Conservation (phyloP, 345 rosid genomes). For the Populus alba region DNA sequence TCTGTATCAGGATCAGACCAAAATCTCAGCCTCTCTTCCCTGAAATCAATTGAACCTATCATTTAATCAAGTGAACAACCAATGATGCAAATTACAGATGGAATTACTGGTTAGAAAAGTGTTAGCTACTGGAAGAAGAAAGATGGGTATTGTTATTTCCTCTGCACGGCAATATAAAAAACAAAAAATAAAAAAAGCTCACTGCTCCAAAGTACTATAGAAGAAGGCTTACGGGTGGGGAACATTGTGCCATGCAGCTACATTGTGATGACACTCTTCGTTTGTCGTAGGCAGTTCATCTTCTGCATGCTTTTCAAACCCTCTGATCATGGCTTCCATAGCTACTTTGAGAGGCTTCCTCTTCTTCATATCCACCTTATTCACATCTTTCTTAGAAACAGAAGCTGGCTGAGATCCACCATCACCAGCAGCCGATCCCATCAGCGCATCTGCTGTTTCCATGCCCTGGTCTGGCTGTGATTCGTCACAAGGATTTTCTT, state of each 20-base stretch:
- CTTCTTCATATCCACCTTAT: conserved; percentile 23
- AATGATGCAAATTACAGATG: neutral
- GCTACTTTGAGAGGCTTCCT: conserved; percentile 60
- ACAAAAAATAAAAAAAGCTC: conserved; percentile 10
- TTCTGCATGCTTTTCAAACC: conserved; percentile 52
- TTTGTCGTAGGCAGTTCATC: conserved; percentile 24
- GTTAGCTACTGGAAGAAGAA: neutral
- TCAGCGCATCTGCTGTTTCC: conserved; percentile 43
- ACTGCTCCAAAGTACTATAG: neutral
- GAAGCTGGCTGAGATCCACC: conserved; percentile 52
- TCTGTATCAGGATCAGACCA: conserved; percentile 98
- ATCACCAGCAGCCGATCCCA: conserved; percentile 49
- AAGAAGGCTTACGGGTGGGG: conserved; percentile 71
- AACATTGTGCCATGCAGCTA: conserved; percentile 93
- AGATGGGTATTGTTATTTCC: neutral
- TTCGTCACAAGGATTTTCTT: conserved; percentile 44
- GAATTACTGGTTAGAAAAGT: neutral
- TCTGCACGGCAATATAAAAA: neutral
- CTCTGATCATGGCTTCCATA: conserved; percentile 91
- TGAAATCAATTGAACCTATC: conserved; percentile 37
- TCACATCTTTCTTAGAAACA: conserved; percentile 15
- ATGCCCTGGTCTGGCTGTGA: conserved; percentile 31
- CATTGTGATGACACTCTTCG: conserved; percentile 61
- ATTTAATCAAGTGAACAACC: conserved; percentile 16
- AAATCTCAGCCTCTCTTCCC: conserved; percentile 87